Conservation (phyloP, 495 filamentous ascomycete genomes). For the Chlorociboria aeruginascens region DNA sequence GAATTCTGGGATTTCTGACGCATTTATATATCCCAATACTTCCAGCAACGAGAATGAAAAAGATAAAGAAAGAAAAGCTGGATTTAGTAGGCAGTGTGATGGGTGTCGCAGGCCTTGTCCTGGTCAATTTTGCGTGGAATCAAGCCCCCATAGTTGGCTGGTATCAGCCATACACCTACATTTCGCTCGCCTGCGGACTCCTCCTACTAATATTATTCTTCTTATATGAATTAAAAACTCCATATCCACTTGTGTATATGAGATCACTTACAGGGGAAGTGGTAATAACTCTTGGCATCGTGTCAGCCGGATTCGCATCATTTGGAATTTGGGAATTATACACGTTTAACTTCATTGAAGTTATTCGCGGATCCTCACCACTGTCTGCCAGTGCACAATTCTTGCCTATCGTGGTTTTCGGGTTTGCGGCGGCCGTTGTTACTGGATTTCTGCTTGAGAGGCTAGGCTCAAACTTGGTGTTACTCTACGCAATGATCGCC, state of each 20-base stretch:
- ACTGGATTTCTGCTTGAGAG: constrained; percentile 34
- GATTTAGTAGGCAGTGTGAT: constrained; percentile 38
- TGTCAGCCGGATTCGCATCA: constrained; percentile 46
- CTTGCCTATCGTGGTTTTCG: constrained; percentile 31
- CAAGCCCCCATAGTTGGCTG: constrained; percentile 49
- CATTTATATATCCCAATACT: constrained; percentile 35
- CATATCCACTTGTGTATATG: constrained; percentile 42
- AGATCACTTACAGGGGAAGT: constrained; percentile 35
- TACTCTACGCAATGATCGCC: constrained; percentile 35
- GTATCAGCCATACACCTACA: constrained; percentile 38
- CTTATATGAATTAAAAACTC: constrained; percentile 31
- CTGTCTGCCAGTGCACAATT: constrained; percentile 37
- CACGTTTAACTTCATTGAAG: constrained; percentile 39
- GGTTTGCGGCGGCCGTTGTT: constrained; percentile 34
- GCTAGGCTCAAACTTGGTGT: constrained; percentile 32
- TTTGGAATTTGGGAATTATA: constrained; percentile 55
- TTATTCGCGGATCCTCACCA: constrained; percentile 31
- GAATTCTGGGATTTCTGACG: constrained; percentile 27
- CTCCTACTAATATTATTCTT: constrained; percentile 37
- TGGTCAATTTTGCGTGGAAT: constrained; percentile 51
- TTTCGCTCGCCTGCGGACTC: constrained; percentile 43
- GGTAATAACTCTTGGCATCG: constrained; percentile 40
- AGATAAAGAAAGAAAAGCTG: constrained; percentile 19
- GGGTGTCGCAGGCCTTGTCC: constrained; percentile 43
- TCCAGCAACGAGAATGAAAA: constrained; percentile 4